Evolutionary conservation across 2,329 filamentous ascomycete genomes (phyloP), one percentile per base, ranked within the genome.

Genomic region (Thielaviopsis cerberus): DNA sequence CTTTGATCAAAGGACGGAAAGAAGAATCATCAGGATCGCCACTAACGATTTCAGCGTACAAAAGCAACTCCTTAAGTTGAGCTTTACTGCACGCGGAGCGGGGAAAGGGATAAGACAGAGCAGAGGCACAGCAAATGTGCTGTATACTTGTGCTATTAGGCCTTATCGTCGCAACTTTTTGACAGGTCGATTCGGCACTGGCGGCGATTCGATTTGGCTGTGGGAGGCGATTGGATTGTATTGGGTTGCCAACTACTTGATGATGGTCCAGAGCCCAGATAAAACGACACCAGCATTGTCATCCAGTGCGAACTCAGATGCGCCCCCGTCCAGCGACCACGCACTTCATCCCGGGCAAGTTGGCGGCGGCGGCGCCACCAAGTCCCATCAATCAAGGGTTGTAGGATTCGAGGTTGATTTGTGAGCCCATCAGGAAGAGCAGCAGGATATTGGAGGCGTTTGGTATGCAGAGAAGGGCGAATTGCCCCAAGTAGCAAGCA

Each of bases 21-120:
- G 20, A 27, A 50, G n/a, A 53, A 52, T 30, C 27, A 30, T 34
- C 45, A 51, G 55, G 26, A 57, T 57, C 48, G 55, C 55, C 48
- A 57, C 55, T 57, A 57, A 57, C 55, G 55, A 57, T 53, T 53
- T 23, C 20, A 30, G 20, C 23, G 13, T 20, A n/a, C 23, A 52
- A 13, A 6, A 20, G 25, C 2, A 24, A 24, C 15, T 13, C 17
- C 10, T 24, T n/a, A n/a, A n/a, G n/a, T 37, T 55, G 11, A 27
- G n/a, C n/a, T 5, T n/a, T 24, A 41, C 17, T 11, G 4, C 17
- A n/a, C 15, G 27, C 11, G 27, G 27, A 5, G 11, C 5, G 27
- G 5, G 27, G 27, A n/a, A 20, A 26, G 11, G 54, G 37, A 25
- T 3, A 24, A 25, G 37, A 24, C n/a, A n/a, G n/a, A n/a, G n/a